These are phyloP conservation scores for Mycena maculata DNA, from an alignment of 768 basidiomycete species.

Conservation along the genomic window DNA sequence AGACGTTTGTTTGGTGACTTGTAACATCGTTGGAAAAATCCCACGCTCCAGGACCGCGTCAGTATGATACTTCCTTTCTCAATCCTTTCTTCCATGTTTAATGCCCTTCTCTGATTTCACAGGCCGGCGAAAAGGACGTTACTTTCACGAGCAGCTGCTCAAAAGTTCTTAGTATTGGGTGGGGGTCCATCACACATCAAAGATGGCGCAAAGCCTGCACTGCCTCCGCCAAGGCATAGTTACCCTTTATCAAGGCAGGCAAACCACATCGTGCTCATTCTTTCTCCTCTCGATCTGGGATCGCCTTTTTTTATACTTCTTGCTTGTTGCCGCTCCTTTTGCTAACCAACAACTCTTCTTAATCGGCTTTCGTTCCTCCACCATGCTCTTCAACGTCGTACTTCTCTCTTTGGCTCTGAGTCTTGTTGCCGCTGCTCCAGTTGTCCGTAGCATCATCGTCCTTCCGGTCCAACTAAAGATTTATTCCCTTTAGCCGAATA, in stretches of 20 bases:
- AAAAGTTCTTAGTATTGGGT: too few relatives aligned
- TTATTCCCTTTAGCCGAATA: neutral
- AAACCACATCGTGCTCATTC: neutral
- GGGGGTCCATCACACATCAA: too few relatives aligned
- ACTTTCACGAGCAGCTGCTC: too few relatives aligned
- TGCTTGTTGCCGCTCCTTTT: neutral
- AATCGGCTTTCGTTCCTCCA: neutral
- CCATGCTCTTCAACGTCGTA: slow-evolving; percentile 20
- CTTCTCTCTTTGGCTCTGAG: slow-evolving; percentile 8
- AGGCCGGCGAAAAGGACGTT: too few relatives aligned
- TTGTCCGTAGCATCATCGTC: neutral
- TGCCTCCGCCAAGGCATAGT: neutral
- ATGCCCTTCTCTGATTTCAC: too few relatives aligned
- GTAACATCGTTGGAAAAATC: too few relatives aligned
- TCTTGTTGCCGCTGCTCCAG: slow-evolving; percentile 12
- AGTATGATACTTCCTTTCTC: too few relatives aligned
- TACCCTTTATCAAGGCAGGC: too few relatives aligned
- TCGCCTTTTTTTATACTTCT: neutral
- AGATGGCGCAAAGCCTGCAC: neutral
- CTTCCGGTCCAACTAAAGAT: neutral
- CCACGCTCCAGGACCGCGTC: too few relatives aligned
- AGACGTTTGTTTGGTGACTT: too few relatives aligned
- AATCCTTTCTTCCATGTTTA: too few relatives aligned
- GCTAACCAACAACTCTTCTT: neutral
- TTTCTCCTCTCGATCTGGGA: slow-evolving; percentile 18